Evolutionary conservation across 805 yeast genomes (phyloP).

Genomic region (Yarrowia keelungensis): DNA sequence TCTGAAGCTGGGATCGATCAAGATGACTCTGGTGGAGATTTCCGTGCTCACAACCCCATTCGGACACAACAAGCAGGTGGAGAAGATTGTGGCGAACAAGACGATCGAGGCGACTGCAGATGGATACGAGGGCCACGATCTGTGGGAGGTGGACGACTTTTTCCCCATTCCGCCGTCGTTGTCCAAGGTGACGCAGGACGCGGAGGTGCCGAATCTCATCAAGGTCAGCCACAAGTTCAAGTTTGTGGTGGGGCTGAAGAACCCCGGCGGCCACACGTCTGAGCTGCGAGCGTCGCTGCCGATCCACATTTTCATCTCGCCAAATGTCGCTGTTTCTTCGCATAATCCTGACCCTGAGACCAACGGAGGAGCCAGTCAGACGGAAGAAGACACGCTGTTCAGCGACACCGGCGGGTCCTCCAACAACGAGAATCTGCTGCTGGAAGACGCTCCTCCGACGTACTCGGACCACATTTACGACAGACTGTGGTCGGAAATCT

Average conservation of each 20-base stretch:
- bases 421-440: slow-evolving; percentile 28
- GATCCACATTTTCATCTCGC: slow-evolving; percentile 65
- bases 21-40: slow-evolving; percentile 70
- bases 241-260: slow-evolving; percentile 76
- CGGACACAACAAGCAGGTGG: slow-evolving; percentile 59
- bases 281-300: slow-evolving; percentile 93
- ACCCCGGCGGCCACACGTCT: slow-evolving; percentile 92
- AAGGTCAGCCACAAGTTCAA: slow-evolving; percentile 90
- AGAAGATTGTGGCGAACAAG: slow-evolving; percentile 58
- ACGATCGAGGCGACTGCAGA: slow-evolving; percentile 56
- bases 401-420: slow-evolving; percentile 26
- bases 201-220: slow-evolving; percentile 69
- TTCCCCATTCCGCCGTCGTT: slow-evolving; percentile 75
- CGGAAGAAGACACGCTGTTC: slow-evolving; percentile 18
- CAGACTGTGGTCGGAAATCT: slow-evolving; percentile 70
- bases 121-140: slow-evolving; percentile 55
- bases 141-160: slow-evolving; percentile 74
- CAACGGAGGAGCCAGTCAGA: slow-evolving; percentile 5
- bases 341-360: slow-evolving; percentile 33
- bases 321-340: slow-evolving; percentile 28
- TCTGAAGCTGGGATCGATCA: slow-evolving; percentile 74
- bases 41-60: slow-evolving; percentile 63
- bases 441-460: slow-evolving; percentile 74
- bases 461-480: slow-evolving; percentile 82
- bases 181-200: slow-evolving; percentile 84